Percentiles rank a stretch among this genome's conserved stretches.
These are phyloP conservation scores for Aspergillus quadricinctus DNA, from an alignment of 2,329 filamentous ascomycete species.

Conservation along the genomic window DNA sequence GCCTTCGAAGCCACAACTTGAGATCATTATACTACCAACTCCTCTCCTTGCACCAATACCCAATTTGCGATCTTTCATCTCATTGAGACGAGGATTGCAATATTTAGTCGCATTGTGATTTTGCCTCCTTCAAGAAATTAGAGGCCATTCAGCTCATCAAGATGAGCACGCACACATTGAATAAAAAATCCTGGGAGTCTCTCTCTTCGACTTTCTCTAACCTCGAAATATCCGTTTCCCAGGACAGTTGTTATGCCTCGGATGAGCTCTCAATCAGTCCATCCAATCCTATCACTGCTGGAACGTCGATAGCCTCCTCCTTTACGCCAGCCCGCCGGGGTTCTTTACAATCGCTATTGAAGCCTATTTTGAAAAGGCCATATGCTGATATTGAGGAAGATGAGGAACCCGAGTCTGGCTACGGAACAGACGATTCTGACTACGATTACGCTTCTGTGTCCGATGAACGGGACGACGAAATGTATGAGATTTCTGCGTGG, in stretches of 20 bases:
- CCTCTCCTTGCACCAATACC: constrained; percentile 3
- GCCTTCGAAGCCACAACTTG: constrained; percentile 27
- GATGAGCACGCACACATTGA: constrained; percentile 25
- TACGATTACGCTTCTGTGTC: constrained; percentile 24
- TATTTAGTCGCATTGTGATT: neutral
- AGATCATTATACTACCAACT: constrained; percentile 8
- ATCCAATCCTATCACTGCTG: constrained; percentile 20
- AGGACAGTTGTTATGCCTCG: constrained; percentile 38
- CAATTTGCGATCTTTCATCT: neutral
- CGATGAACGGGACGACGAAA: constrained; percentile 9
- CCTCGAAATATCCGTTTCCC: constrained; percentile 35
- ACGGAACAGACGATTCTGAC: constrained; percentile 33
- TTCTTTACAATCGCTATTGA: constrained; percentile 23
- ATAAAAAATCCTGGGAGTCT: constrained; percentile 34
- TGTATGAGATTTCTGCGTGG: neutral
- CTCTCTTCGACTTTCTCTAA: constrained; percentile 33
- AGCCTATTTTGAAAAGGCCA: constrained; percentile 33
- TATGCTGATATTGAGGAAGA: constrained; percentile 23
- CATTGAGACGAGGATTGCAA: neutral
- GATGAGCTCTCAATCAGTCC: constrained; percentile 34
- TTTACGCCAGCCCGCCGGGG: constrained; percentile 17
- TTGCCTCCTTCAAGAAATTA: neutral
- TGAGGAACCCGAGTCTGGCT: constrained; percentile 33
- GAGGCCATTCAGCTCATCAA: constrained; percentile 7
- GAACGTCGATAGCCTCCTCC: constrained; percentile 19